Evolutionary conservation across 192 early-diverging fungal genomes (phyloP).

Genomic region (Funneliformis mosseae): DNA sequence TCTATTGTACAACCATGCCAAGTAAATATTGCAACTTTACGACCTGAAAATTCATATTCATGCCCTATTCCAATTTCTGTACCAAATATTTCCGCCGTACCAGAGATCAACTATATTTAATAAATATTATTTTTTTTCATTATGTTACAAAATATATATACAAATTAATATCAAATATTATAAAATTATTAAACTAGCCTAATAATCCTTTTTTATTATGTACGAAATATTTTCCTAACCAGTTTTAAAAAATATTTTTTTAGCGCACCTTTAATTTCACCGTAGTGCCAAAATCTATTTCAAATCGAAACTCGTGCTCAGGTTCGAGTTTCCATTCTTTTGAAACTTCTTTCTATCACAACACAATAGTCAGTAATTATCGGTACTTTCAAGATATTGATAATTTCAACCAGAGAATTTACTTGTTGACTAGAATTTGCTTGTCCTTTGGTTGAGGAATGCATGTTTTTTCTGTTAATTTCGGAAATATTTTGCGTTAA

Average conservation of each 20-base stretch:
- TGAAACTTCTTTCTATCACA: conserved; percentile 6
- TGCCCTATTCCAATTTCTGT: conserved; percentile 85
- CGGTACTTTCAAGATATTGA: not conserved
- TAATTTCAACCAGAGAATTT: too few relatives aligned
- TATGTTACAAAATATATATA: too few relatives aligned
- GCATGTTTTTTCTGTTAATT: too few relatives aligned
- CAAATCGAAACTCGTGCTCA: conserved; percentile 91
- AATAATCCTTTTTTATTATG: too few relatives aligned
- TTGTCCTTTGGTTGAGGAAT: too few relatives aligned
- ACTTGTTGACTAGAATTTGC: too few relatives aligned
- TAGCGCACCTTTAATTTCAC: conserved; percentile 70
- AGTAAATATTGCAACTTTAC: conserved; percentile 88
- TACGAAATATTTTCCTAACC: too few relatives aligned
- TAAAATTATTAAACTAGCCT: too few relatives aligned
- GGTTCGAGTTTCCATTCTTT: conserved; percentile 70
- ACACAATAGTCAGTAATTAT: not conserved
- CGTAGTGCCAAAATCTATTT: conserved; percentile 71
- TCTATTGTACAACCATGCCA: conserved; percentile 87
- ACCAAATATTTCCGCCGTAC: conserved; percentile 93
- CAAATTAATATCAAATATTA: too few relatives aligned
- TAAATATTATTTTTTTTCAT: too few relatives aligned
- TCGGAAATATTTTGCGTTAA: too few relatives aligned
- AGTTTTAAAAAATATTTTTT: not conserved
- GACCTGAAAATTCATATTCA: conserved; percentile 78
- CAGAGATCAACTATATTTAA: conserved; percentile 72